A percentile compares a stretch with the other conserved stretches of the same genome.
Evolutionary conservation across 202 grass and related monocot species (phyloP).

Genomic region (Cymbopogon flexuosus): DNA sequence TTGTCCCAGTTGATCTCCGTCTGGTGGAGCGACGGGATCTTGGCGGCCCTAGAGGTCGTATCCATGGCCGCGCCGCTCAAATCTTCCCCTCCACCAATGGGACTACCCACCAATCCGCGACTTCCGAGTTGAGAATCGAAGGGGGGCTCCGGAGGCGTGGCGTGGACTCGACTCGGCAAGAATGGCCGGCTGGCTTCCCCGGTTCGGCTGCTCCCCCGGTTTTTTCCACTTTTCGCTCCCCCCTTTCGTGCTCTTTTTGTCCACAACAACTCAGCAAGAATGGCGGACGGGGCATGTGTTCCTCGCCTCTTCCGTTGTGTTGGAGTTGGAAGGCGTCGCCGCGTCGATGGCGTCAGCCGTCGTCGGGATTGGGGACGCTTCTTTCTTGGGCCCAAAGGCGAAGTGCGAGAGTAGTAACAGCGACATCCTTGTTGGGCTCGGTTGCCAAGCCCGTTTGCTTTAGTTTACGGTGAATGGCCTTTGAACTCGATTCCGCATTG

Average conservation of each 20-base stretch:
- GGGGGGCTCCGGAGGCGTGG: background rate
- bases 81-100: background rate
- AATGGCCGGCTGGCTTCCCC: background rate
- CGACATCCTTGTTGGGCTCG: constrained; percentile 12
- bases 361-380: background rate
- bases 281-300: constrained; percentile 18
- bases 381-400: constrained; percentile 37
- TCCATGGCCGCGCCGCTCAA: constrained; percentile 32
- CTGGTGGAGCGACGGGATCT: constrained; percentile 65
- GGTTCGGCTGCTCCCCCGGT: background rate
- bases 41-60: constrained; percentile 33
- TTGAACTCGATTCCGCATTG: too few species aligned
- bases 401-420: background rate
- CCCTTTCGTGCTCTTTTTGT: constrained; percentile 28
- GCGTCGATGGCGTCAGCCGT: constrained; percentile 34
- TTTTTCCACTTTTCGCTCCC: background rate
- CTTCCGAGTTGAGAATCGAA: background rate
- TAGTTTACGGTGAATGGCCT: too few species aligned
- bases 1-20: constrained; percentile 99
- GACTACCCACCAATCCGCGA: background rate
- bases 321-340: constrained; percentile 6
- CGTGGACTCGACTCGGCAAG: constrained; percentile 12
- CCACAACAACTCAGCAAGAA: constrained; percentile 12
- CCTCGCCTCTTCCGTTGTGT: constrained; percentile 26
- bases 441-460: too few species aligned